Conservation (phyloP, 352 stramenopile species). For the Phytopythium boreale region DNA sequence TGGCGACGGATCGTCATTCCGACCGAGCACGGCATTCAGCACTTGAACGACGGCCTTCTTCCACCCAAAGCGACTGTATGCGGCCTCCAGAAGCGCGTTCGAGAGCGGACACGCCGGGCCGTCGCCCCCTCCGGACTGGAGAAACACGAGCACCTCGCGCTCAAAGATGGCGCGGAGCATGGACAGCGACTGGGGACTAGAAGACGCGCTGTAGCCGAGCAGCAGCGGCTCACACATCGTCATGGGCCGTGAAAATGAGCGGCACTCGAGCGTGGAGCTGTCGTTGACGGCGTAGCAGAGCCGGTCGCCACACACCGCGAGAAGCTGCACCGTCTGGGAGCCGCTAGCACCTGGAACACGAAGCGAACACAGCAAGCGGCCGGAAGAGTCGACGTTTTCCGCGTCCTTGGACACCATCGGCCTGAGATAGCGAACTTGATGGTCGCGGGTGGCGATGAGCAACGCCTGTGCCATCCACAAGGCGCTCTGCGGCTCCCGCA, state of each 20-base stretch:
- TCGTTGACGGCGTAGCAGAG: constrained; percentile 50
- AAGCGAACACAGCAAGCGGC: constrained; percentile 34
- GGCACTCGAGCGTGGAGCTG: constrained; percentile 30
- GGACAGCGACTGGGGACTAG: constrained; percentile 11
- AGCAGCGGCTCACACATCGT: constrained; percentile 52
- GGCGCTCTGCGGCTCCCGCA: constrained; percentile 41
- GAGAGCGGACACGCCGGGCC: constrained; percentile 45
- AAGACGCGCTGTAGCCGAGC: constrained; percentile 28
- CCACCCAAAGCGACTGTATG: constrained; percentile 62
- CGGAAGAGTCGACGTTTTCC: constrained; percentile 1
- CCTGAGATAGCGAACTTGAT: constrained; percentile 55
- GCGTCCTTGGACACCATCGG: constrained; percentile 19
- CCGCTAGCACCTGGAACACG: constrained; percentile 6
- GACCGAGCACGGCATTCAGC: constrained; percentile 33
- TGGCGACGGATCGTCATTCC: constrained; percentile 11
- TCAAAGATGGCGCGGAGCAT: constrained; percentile 58
- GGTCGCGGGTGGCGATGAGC: constrained; percentile 42
- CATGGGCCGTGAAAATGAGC: constrained; percentile 37
- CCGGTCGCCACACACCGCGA: constrained; percentile 49
- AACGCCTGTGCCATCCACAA: constrained; percentile 74
- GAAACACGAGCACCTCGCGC: constrained; percentile 55
- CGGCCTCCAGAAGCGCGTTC: constrained; percentile 32
- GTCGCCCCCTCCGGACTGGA: constrained; percentile 32
- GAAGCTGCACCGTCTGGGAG: constrained; percentile 29
- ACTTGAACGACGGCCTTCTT: constrained; percentile 46